A percentile compares a stretch with the other conserved stretches of the same genome.
Evolutionary conservation across 2,329 filamentous ascomycete species (phyloP).

Genomic region (Xylariales sp.): DNA sequence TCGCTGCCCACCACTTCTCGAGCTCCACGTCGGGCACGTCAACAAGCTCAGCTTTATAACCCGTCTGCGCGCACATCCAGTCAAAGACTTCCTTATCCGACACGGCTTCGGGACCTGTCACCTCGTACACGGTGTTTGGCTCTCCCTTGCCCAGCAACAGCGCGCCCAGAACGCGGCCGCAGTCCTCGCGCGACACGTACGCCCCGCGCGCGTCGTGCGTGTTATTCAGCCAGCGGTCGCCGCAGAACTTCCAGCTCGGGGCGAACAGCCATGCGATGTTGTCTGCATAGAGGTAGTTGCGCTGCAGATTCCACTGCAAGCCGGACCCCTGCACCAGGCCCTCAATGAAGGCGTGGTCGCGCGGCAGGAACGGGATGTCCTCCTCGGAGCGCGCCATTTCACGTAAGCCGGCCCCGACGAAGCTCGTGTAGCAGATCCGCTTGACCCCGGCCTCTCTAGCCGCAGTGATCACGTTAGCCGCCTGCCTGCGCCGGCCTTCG

Average conservation of each 20-base stretch:
- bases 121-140: slow-evolving; percentile 8
- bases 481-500: slow-evolving; percentile 11
- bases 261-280: slow-evolving; percentile 13
- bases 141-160: slow-evolving; percentile 12
- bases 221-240: slow-evolving; percentile 15
- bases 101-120: slow-evolving; percentile 13
- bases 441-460: slow-evolving; percentile 10
- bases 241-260: slow-evolving; percentile 12
- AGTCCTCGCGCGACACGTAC: slow-evolving; percentile 17
- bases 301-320: slow-evolving; percentile 14
- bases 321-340: slow-evolving; percentile 11
- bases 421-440: slow-evolving; percentile 16
- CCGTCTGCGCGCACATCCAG: slow-evolving; percentile 13
- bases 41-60: slow-evolving; percentile 12
- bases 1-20: slow-evolving; percentile 5
- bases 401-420: slow-evolving; percentile 14
- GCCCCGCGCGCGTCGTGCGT: slow-evolving; percentile 10
- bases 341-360: slow-evolving; percentile 16
- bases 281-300: slow-evolving; percentile 16
- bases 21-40: slow-evolving; percentile 14
- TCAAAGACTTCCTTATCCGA: slow-evolving; percentile 14
- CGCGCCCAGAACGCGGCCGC: slow-evolving; percentile 13
- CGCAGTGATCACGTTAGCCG: slow-evolving; percentile 13
- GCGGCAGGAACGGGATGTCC: slow-evolving; percentile 11
- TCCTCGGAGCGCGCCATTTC: slow-evolving; percentile 3